A percentile compares a stretch with the other conserved stretches of the same genome.
These are phyloP conservation scores for Blastocystis sp. DNA, from an alignment of 352 stramenopile genomes.

Conservation along the genomic window DNA sequence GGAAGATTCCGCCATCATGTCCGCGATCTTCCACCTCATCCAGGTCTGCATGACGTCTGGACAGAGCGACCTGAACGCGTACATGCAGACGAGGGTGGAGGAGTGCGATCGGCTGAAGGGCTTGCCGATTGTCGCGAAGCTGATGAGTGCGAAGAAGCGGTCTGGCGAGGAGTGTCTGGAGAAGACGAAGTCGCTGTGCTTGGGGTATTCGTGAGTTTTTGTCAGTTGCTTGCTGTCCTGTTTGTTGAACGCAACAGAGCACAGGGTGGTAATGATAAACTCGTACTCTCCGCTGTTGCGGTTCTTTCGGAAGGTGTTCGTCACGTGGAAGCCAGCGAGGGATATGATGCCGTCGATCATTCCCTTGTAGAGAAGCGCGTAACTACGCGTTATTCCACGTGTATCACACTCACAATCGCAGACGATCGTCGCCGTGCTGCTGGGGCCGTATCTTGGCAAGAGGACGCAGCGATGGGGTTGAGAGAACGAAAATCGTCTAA, in stretches of 20 bases:
- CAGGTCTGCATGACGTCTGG: background rate
- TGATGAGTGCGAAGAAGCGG: background rate
- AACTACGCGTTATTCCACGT: background rate
- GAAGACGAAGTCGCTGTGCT: background rate
- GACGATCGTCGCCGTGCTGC: background rate
- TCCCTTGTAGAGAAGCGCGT: conserved; percentile 58
- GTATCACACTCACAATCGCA: background rate
- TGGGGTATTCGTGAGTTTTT: background rate
- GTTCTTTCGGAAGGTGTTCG: conserved; percentile 33
- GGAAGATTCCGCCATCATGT: conserved; percentile 9
- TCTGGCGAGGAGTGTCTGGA: background rate
- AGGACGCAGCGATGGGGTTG: conserved; percentile 7
- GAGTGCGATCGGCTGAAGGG: background rate
- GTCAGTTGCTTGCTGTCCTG: background rate
- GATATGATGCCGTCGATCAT: conserved; percentile 54
- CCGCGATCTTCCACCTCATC: background rate
- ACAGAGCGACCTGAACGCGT: background rate
- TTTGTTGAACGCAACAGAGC: background rate
- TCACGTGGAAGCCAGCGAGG: conserved; percentile 17
- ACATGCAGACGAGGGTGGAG: background rate
- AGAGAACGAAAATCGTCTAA: conserved; percentile 51
- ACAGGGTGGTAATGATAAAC: conserved; percentile 37
- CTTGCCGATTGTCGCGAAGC: background rate
- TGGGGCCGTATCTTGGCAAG: conserved; percentile 11
- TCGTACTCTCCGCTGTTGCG: conserved; percentile 47